A percentile compares a stretch with the other conserved stretches of the same genome.
Evolutionary conservation across 352 stramenopile species (phyloP).

Genomic region (Phytophthora cryptogea): DNA sequence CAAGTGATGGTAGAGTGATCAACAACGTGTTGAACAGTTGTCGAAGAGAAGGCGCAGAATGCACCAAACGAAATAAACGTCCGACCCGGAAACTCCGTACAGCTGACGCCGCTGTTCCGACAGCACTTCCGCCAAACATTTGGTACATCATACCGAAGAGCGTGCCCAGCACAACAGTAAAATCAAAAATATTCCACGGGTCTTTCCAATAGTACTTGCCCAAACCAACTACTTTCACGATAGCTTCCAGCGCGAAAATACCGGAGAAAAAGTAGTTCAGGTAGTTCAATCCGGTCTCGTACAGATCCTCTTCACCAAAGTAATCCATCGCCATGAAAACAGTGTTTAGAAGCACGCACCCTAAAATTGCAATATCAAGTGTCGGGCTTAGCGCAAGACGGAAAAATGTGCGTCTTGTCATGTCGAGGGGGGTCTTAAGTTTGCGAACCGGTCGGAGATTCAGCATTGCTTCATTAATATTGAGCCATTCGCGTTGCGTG

Average conservation of each 20-base stretch:
- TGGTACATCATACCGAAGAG: constrained; percentile 57
- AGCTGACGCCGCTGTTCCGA: constrained; percentile 60
- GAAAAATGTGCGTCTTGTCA: constrained; percentile 39
- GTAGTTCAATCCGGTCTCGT: constrained; percentile 56
- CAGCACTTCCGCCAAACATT: constrained; percentile 43
- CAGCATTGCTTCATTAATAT: constrained; percentile 61
- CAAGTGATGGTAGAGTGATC: constrained; percentile 80
- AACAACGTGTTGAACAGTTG: constrained; percentile 91
- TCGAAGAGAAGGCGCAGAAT: constrained; percentile 74
- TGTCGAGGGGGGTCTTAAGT: constrained; percentile 49
- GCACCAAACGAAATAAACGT: constrained; percentile 71
- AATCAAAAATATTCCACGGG: constrained; percentile 89
- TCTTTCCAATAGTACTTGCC: constrained; percentile 82
- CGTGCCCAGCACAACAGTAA: constrained; percentile 56
- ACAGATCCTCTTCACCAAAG: constrained; percentile 82
- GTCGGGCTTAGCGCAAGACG: constrained; percentile 47
- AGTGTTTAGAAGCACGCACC: constrained; percentile 90
- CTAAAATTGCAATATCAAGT: constrained; percentile 82
- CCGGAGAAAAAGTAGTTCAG: constrained; percentile 84
- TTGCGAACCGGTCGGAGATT: constrained; percentile 49
- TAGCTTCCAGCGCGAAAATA: constrained; percentile 84
- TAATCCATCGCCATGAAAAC: constrained; percentile 82
- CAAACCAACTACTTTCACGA: constrained; percentile 83
- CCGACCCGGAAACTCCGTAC: constrained; percentile 87
- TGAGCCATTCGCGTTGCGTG: constrained; percentile 77